Percentiles rank a stretch among this genome's conserved stretches.
phyloP scores from a whole-genome alignment of 2,329 filamentous ascomycete species.

The Chaetomium sp. region DNA sequence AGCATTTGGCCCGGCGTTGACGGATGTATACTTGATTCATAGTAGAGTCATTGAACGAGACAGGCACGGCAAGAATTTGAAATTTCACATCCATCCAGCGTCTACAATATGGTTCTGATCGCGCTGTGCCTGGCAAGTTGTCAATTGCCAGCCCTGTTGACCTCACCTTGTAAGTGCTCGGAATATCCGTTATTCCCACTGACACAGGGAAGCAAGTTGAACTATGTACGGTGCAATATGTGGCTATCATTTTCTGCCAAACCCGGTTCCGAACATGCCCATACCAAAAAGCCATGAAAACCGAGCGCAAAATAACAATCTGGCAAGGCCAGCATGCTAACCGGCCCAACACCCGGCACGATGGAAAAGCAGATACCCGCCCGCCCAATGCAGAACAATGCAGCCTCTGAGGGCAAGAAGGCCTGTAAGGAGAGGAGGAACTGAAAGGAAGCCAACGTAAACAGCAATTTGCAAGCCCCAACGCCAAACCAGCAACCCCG shows the following conservation, averaged over 20 bases:
- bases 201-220: background rate
- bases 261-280: conserved; percentile 6
- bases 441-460: conserved; percentile 27
- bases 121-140: background rate
- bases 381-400: conserved; percentile 24
- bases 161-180: background rate
- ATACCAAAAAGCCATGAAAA: background rate
- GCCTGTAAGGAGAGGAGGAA: conserved; percentile 15
- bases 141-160: background rate
- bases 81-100: conserved; percentile 4
- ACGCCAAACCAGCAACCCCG: background rate
- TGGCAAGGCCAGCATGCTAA: conserved; percentile 10
- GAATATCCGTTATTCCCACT: background rate
- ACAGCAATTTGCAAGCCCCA: conserved; percentile 1
- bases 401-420: conserved; percentile 8
- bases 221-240: background rate
- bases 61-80: conserved; percentile 20
- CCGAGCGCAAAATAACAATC: background rate
- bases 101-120: background rate
- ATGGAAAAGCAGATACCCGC: background rate
- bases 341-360: background rate
- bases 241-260: conserved; percentile 10
- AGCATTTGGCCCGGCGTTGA: conserved; percentile 35
- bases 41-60: conserved; percentile 23
- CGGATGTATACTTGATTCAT: conserved; percentile 38